A percentile compares a stretch with the other conserved stretches of the same genome.
Evolutionary conservation across 2,329 filamentous ascomycete species (phyloP).

Genomic region (Neofusicoccum parvum): DNA sequence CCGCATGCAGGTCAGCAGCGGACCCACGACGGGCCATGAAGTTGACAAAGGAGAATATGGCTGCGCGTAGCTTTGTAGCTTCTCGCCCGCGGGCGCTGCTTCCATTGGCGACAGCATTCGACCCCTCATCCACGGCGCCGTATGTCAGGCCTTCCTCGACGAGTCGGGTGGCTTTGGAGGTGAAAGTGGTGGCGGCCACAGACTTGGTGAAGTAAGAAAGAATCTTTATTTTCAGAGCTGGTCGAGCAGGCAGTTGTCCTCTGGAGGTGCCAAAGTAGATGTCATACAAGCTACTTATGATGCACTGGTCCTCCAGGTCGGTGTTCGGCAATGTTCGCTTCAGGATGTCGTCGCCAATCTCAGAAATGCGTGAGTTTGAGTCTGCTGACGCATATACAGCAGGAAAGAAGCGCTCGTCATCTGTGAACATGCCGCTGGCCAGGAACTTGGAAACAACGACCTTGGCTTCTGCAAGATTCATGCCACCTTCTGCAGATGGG

Average conservation of each 20-base stretch:
- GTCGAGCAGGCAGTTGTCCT: slow-evolving; percentile 48
- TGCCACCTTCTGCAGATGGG: slow-evolving; percentile 58
- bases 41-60: slow-evolving; percentile 82
- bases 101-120: slow-evolving; percentile 41
- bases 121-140: slow-evolving; percentile 27
- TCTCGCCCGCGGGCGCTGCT: slow-evolving; percentile 62
- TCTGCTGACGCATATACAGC: slow-evolving; percentile 83
- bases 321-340: slow-evolving; percentile 72
- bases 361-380: slow-evolving; percentile 75
- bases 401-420: slow-evolving; percentile 80
- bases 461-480: slow-evolving; percentile 72
- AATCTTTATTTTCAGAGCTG: slow-evolving; percentile 75
- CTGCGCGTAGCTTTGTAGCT: slow-evolving; percentile 75
- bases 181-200: slow-evolving; percentile 68
- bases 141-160: slow-evolving; percentile 56
- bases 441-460: slow-evolving; percentile 70
- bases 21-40: slow-evolving; percentile 80
- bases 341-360: slow-evolving; percentile 85
- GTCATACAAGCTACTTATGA: slow-evolving; percentile 69
- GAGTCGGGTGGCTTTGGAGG: slow-evolving; percentile 66
- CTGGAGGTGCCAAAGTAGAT: slow-evolving; percentile 63
- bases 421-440: slow-evolving; percentile 81
- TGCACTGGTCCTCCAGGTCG: slow-evolving; percentile 67
- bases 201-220: slow-evolving; percentile 78
- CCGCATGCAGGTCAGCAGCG: slow-evolving; percentile 59